Percentiles rank a stretch among this genome's conserved stretches.
phyloP scores from a whole-genome alignment of 1,284 basidiomycete species.

The Ganoderma resinaceum region DNA sequence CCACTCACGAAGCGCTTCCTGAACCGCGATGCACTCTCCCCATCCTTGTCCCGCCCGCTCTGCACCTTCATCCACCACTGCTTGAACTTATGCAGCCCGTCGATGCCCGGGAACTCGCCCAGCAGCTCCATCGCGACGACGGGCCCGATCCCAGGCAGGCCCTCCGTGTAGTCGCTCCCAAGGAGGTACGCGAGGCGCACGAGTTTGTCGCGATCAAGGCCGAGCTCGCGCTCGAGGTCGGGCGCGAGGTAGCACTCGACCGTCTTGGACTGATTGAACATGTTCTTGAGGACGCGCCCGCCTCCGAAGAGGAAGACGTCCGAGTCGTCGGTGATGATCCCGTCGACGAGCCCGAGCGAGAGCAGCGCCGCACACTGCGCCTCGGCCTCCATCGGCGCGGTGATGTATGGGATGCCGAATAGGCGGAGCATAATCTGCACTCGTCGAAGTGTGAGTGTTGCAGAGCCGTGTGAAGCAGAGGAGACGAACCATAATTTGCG shows the following conservation, averaged over 20 bases:
- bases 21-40: conserved; percentile 80
- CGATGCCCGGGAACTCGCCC: conserved; percentile 87
- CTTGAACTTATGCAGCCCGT: conserved; percentile 87
- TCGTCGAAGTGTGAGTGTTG: too few relatives aligned
- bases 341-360: conserved; percentile 87
- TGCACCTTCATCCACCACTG: conserved; percentile 98
- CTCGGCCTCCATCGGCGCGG: conserved; percentile 99
- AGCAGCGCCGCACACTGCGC: conserved; percentile 97
- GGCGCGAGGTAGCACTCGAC: conserved; percentile 93
- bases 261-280: conserved; percentile 99
- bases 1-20: conserved; percentile 81
- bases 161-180: conserved; percentile 98
- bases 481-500: conserved; percentile 88
- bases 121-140: conserved; percentile 97
- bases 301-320: conserved; percentile 99
- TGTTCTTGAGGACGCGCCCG: conserved; percentile 94
- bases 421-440: conserved; percentile 84
- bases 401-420: conserved; percentile 98
- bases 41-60: conserved; percentile 80
- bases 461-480: neutral
- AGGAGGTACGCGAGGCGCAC: conserved; percentile 92
- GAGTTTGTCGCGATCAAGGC: conserved; percentile 87
- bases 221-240: conserved; percentile 90
- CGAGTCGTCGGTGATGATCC: conserved; percentile 98
- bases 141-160: conserved; percentile 92